phyloP scores from a whole-genome alignment of 805 yeast species.

The Metschnikowia arizonensis region DNA sequence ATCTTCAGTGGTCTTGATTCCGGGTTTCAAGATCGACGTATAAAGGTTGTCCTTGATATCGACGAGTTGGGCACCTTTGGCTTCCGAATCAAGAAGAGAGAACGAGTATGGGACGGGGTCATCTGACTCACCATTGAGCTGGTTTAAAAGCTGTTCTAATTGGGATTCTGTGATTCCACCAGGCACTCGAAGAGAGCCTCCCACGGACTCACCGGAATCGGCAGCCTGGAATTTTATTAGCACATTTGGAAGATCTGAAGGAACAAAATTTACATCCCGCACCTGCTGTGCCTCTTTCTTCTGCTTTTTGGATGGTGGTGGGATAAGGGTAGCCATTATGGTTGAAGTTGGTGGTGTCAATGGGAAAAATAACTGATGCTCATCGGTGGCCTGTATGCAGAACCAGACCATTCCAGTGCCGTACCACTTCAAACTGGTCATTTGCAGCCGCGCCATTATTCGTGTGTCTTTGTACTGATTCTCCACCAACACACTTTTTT shows the following conservation, averaged over 20 bases:
- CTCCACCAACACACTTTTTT: not conserved
- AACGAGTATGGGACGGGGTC: conserved; percentile 91
- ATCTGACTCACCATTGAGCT: conserved; percentile 62
- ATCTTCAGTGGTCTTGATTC: conserved; percentile 87
- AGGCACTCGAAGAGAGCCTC: conserved; percentile 86
- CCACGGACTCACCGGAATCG: conserved; percentile 83
- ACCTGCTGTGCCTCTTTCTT: conserved; percentile 78
- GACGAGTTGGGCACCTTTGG: conserved; percentile 41
- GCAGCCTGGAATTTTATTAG: conserved; percentile 86
- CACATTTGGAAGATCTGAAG: conserved; percentile 80
- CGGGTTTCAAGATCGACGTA: conserved; percentile 78
- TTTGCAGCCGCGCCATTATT: conserved; percentile 4
- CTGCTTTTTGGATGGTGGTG: conserved; percentile 91
- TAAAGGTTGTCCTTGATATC: conserved; percentile 80
- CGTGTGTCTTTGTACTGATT: not conserved
- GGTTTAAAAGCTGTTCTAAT: conserved; percentile 81
- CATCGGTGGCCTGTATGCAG: conserved; percentile 10
- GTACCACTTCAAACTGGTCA: too few relatives aligned
- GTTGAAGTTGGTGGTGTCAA: not conserved
- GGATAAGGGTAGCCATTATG: conserved; percentile 84
- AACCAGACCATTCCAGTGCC: too few relatives aligned
- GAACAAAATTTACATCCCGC: conserved; percentile 67
- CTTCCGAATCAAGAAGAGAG: conserved; percentile 48
- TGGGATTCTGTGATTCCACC: conserved; percentile 83
- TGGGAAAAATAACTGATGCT: conserved; percentile 15